These are phyloP conservation scores for Rhododendron ovatum DNA, from an alignment of 148 eudicot species.

Conservation along the genomic window DNA sequence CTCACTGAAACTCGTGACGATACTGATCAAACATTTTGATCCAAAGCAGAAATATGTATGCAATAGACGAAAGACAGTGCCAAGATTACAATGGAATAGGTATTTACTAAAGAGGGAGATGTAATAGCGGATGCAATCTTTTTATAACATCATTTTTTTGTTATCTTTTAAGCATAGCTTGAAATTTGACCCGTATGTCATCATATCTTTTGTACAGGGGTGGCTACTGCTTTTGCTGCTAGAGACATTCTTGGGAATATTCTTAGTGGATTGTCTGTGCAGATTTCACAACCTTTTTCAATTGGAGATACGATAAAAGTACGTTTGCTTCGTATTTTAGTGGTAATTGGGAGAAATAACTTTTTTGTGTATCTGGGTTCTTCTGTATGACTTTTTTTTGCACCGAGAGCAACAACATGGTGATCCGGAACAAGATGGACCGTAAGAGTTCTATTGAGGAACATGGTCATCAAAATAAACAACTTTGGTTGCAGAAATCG, in stretches of 20 bases:
- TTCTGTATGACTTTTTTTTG: neutral
- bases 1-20: neutral
- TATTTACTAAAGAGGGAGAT: neutral
- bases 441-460: neutral
- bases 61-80: neutral
- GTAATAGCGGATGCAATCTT: neutral
- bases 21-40: neutral
- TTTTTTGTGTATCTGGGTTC: neutral
- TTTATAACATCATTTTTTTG: neutral
- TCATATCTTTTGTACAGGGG: constrained; percentile 46
- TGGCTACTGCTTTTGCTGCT: constrained; percentile 98
- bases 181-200: neutral
- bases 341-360: neutral
- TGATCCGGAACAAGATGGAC: neutral
- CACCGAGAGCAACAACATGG: neutral
- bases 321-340: constrained; percentile 16
- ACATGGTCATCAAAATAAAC: neutral
- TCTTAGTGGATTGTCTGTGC: constrained; percentile 88
- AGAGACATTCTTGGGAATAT: constrained; percentile 90
- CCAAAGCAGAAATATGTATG: neutral
- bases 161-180: neutral
- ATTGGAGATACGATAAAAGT: constrained; percentile 93
- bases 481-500: neutral
- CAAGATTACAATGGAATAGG: neutral
- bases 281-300: constrained; percentile 83